phyloP scores from a whole-genome alignment of 2,329 filamentous ascomycete genomes.

The Cercospora zeina region DNA sequence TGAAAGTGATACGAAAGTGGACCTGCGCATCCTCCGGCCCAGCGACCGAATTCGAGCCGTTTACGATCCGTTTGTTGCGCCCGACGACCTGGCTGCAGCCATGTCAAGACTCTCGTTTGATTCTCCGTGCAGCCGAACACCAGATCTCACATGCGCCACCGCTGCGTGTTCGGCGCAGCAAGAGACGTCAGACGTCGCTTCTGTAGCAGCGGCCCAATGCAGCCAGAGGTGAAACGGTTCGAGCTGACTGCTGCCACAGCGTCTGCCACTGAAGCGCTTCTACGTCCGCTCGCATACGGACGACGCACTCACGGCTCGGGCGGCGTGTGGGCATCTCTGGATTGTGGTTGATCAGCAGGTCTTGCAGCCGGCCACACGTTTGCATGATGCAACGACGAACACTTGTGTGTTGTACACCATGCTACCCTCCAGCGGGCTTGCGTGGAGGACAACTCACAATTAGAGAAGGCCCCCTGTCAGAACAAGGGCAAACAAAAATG shows the following conservation, averaged over 20 bases:
- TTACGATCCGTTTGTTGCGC: slow-evolving; percentile 14
- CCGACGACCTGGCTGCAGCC: slow-evolving; percentile 27
- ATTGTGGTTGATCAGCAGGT: slow-evolving; percentile 5
- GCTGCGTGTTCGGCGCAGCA: not conserved
- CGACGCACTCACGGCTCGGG: slow-evolving; percentile 21
- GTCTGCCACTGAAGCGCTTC: slow-evolving; percentile 17
- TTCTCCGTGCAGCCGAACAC: slow-evolving; percentile 4
- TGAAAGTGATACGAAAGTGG: slow-evolving; percentile 10
- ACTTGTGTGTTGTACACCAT: slow-evolving; percentile 14
- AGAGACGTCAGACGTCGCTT: slow-evolving; percentile 11
- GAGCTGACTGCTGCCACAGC: slow-evolving; percentile 18
- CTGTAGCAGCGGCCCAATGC: slow-evolving; percentile 16
- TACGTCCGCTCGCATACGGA: slow-evolving; percentile 12
- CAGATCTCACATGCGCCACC: slow-evolving; percentile 4
- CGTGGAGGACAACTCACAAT: slow-evolving; percentile 4
- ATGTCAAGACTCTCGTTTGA: slow-evolving; percentile 11
- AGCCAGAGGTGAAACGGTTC: slow-evolving; percentile 15
- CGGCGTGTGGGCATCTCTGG: slow-evolving; percentile 11
- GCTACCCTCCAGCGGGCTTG: slow-evolving; percentile 16
- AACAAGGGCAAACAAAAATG: slow-evolving; percentile 6
- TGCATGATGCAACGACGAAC: slow-evolving; percentile 10
- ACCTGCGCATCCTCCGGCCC: slow-evolving; percentile 7
- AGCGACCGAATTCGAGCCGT: slow-evolving; percentile 3
- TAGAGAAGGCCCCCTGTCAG: slow-evolving; percentile 7
- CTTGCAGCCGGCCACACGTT: slow-evolving; percentile 14